Evolutionary conservation across 306 rosid species (phyloP), one percentile per base, ranked within the genome.

Genomic region (Dryas octopetala): DNA sequence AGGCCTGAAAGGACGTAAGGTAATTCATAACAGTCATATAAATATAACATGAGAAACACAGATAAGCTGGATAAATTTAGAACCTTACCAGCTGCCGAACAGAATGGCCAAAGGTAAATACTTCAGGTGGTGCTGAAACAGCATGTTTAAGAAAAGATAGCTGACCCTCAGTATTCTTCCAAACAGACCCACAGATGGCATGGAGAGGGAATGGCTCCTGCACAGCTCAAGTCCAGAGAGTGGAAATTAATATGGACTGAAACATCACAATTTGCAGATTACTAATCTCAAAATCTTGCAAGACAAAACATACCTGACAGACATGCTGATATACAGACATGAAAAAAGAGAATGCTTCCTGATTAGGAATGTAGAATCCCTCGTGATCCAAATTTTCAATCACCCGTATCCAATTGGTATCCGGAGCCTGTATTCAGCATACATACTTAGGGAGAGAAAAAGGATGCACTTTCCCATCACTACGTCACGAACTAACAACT

Each of bases 191-290:
- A 79, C 93, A 96, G 54, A 96, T 73, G 48, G 97, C 89, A 81
- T 92, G 91, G 61, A 96, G 91, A n/a, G 99, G 99, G 82, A 96
- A 92, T n/a, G 88, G 88, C 70, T 90, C 99, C 99, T 96, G 83
- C 68, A 63, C 67, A 67, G 62, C 69, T 59, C 86, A 85, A 77
- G 48, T 58, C 51, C 73, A 85, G 70, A 53, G 54, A 61, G 7
- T 47, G 51, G 53, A 44, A 67, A 66, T 50, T 62, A 72, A 60
- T 4, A 71, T 23, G 51, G n/a, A 60, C 54, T 2, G 32, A 61
- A 58, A 28, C 58, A 40, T 62, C 71, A 28, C 26, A 46, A 57
- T 44, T 66, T 62, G 77, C 43, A 58, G 26, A 66, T 10, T 4
- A 41, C 8, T 28, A 6, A 5, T 46, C 51, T n/a, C 16, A 66